Conservation (phyloP, 495 filamentous ascomycete genomes). For the Daldinia decipiens region DNA sequence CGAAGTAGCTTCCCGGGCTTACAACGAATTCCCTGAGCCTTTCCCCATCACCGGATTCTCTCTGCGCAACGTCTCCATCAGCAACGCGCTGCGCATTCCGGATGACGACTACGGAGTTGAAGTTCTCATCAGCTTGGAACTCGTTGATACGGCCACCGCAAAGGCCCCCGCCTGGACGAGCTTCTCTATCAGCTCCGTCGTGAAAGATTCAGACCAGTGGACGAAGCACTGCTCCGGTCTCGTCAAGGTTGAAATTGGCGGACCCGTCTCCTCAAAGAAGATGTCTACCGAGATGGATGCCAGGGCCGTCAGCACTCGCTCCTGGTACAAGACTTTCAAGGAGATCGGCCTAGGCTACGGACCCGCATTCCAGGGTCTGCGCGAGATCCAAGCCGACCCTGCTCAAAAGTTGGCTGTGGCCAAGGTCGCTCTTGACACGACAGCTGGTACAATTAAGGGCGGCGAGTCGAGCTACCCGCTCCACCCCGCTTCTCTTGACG, state of each 20-base stretch:
- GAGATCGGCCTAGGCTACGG: slow-evolving; percentile 44
- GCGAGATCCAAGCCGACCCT: slow-evolving; percentile 23
- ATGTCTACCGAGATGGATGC: slow-evolving; percentile 23
- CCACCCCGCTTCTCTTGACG: slow-evolving; percentile 52
- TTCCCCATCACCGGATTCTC: slow-evolving; percentile 43
- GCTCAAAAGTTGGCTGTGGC: slow-evolving; percentile 11
- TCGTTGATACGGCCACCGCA: not conserved
- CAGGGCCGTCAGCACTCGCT: slow-evolving; percentile 4
- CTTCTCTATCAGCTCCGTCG: slow-evolving; percentile 38
- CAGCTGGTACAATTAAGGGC: slow-evolving; percentile 38
- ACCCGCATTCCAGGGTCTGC: slow-evolving; percentile 37
- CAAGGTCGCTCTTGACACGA: slow-evolving; percentile 41
- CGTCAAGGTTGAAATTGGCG: slow-evolving; percentile 43
- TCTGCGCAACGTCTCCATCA: slow-evolving; percentile 43
- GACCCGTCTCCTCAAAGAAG: slow-evolving; percentile 30
- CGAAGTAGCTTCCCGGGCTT: slow-evolving; percentile 51
- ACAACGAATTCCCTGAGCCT: slow-evolving; percentile 15
- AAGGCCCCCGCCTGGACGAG: slow-evolving; percentile 10
- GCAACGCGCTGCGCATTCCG: slow-evolving; percentile 46
- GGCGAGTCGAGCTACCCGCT: slow-evolving; percentile 49
- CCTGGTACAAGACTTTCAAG: slow-evolving; percentile 38
- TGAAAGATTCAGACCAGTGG: slow-evolving; percentile 21
- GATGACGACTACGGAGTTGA: slow-evolving; percentile 50
- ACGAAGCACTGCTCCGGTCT: slow-evolving; percentile 43
- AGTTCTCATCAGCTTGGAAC: slow-evolving; percentile 21